Percentiles rank a stretch among this genome's conserved stretches.
phyloP scores from a whole-genome alignment of 208 protist species.

The Novymonas esmeraldas region DNA sequence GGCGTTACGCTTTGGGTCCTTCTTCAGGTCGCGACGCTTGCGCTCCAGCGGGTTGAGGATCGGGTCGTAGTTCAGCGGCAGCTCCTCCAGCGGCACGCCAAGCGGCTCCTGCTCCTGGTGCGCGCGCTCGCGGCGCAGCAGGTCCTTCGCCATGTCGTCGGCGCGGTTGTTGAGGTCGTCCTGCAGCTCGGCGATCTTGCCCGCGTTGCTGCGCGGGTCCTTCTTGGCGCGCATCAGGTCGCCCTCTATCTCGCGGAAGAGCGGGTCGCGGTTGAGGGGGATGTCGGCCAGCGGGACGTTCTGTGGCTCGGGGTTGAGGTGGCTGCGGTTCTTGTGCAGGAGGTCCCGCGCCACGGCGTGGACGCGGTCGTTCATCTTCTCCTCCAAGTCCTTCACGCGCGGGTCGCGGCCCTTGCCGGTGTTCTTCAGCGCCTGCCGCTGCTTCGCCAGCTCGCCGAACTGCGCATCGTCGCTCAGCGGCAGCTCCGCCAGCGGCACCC shows the following conservation, averaged over 20 bases:
- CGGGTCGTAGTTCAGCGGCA: slow-evolving; percentile 74
- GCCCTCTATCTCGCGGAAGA: slow-evolving; percentile 80
- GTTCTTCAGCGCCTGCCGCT: slow-evolving; percentile 72
- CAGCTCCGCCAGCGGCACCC: slow-evolving; percentile 70
- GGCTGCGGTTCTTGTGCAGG: slow-evolving; percentile 71
- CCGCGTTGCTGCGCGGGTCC: slow-evolving; percentile 56
- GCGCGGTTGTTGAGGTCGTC: slow-evolving; percentile 72
- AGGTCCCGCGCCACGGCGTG: slow-evolving; percentile 61
- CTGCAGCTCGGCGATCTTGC: slow-evolving; percentile 64
- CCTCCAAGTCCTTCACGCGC: slow-evolving; percentile 57
- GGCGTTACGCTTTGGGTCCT: slow-evolving; percentile 58
- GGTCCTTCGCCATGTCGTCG: slow-evolving; percentile 63
- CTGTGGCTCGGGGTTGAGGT: slow-evolving; percentile 67
- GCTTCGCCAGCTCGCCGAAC: slow-evolving; percentile 72
- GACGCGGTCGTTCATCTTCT: slow-evolving; percentile 79
- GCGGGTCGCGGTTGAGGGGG: slow-evolving; percentile 68
- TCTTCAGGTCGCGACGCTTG: slow-evolving; percentile 75
- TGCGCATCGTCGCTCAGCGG: slow-evolving; percentile 59
- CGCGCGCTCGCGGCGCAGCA: slow-evolving; percentile 67
- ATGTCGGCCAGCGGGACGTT: slow-evolving; percentile 67
- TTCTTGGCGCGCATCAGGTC: slow-evolving; percentile 66
- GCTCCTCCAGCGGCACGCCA: slow-evolving; percentile 63
- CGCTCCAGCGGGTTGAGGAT: slow-evolving; percentile 66
- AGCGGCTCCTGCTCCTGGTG: slow-evolving; percentile 74
- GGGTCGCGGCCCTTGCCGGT: slow-evolving; percentile 40